Percentiles rank a stretch among this genome's conserved stretches.
Conservation (phyloP, 306 rosid species). For the Prunus mongolica region DNA sequence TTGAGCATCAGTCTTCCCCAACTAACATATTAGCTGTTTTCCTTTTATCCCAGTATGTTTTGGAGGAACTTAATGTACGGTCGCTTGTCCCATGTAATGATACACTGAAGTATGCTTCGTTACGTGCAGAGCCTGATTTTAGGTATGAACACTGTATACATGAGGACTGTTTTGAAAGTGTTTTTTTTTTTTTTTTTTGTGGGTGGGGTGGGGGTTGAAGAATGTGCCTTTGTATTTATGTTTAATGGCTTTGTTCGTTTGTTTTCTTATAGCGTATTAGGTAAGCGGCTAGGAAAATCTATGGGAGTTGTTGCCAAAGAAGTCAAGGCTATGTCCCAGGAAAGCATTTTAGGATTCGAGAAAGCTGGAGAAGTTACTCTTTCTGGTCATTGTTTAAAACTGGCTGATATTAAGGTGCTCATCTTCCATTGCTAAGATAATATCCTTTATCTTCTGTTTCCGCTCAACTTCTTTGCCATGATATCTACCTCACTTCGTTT, state of each 20-base stretch:
- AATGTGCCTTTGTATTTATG: background rate
- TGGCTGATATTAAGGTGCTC: slow-evolving; percentile 80
- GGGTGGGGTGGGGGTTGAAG: background rate
- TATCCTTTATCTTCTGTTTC: background rate
- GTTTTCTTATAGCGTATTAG: slow-evolving; percentile 52
- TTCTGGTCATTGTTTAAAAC: slow-evolving; percentile 70
- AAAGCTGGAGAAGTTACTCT: slow-evolving; percentile 67
- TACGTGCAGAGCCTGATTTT: slow-evolving; percentile 92
- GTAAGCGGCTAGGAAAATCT: slow-evolving; percentile 88
- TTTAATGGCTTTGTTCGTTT: slow-evolving; percentile 5
- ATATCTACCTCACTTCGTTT: background rate
- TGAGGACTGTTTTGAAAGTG: background rate
- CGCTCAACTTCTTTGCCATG: background rate
- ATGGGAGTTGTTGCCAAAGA: slow-evolving; percentile 84
- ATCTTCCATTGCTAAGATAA: slow-evolving; percentile 11
- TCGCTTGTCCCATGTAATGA: slow-evolving; percentile 84
- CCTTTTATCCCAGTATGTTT: slow-evolving; percentile 60
- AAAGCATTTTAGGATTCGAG: slow-evolving; percentile 80
- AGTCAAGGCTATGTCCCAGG: slow-evolving; percentile 87
- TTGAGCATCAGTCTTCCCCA: background rate
- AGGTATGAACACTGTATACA: slow-evolving; percentile 42
- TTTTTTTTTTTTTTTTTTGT: background rate
- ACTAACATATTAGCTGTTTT: slow-evolving; percentile 12
- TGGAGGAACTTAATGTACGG: slow-evolving; percentile 85
- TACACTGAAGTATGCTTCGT: slow-evolving; percentile 75